phyloP scores from a whole-genome alignment of 1,284 basidiomycete species.

The Puccinia hordei region DNA sequence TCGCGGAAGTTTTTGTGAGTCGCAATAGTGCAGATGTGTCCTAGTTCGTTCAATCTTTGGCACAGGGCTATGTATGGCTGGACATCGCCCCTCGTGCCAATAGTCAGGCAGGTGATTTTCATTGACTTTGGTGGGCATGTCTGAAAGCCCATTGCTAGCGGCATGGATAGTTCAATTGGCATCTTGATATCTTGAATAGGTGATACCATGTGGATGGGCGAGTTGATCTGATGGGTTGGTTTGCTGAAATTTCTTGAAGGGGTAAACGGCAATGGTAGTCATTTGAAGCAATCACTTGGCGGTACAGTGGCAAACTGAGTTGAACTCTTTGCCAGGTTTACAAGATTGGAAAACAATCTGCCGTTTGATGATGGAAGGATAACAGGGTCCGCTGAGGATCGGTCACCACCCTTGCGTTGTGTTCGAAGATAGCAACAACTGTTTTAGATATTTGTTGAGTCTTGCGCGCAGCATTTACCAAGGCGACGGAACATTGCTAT shows the following conservation, averaged over 20 bases:
- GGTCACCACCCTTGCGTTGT: not conserved
- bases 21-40: conserved; percentile 69
- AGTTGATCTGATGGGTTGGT: not conserved
- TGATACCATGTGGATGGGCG: not conserved
- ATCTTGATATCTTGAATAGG: conserved; percentile 12
- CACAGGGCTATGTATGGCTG: conserved; percentile 72
- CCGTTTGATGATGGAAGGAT: not conserved
- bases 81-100: conserved; percentile 66
- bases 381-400: not conserved
- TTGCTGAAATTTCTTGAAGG: not conserved
- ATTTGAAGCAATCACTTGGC: conserved; percentile 1
- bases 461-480: not conserved
- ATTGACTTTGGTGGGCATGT: conserved; percentile 11
- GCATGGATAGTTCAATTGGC: not conserved
- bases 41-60: conserved; percentile 64
- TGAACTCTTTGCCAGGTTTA: not conserved
- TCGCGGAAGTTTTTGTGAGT: conserved; percentile 68
- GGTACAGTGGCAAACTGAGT: not conserved
- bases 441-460: not conserved
- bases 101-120: conserved; percentile 54
- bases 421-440: conserved; percentile 9
- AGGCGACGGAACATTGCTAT: not conserved
- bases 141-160: not conserved
- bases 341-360: not conserved
- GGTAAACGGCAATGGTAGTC: not conserved